Evolutionary conservation across 1,284 basidiomycete species (phyloP), one percentile per base, ranked within the genome.

Genomic region (Cystobasidiaceae sp.): DNA sequence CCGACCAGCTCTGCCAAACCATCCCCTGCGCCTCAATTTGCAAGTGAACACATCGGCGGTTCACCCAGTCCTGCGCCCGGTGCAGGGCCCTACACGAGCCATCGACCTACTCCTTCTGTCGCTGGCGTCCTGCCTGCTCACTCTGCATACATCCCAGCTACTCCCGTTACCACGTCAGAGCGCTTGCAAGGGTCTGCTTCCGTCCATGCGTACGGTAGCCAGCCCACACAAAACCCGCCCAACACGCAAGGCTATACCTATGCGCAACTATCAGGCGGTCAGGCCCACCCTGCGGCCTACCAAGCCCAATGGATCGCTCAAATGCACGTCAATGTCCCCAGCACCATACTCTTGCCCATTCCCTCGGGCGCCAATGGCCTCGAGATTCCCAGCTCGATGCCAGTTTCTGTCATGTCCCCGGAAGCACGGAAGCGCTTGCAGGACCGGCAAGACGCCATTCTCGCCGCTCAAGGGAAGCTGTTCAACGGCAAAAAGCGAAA

Each of bases 401-500:
- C 61, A n/a, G 41, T 33, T 8, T 55, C 51, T 2, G 39, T 64
- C 17, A 17, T 39, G 17, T 55, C 51, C n/a, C 44, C 39, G 9
- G 61, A 64, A 44, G 61, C 61, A 1, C 34, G 43, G 51, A 37
- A 50, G 17, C 39, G 32, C 11, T 33, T 64, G 19, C 61, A 64
- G 44, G 45, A 55, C 15, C 37, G 39, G 25, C 61, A 64, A 25
- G 51, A 54, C 3, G 43, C 27, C 5, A 49, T 55, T 19, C 28
- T 64, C 11, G 27, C 43, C 17, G 45, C 50, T 7, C 50, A 52
- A 27, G 52, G 41, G 1, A 54, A 44, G 28, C 21, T 44, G 11
- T 44, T 48, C n/a, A 37, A 45, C 21, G 49, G 49, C 23, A 64
- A 64, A 23, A 64, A 64, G 33, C 51, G 61, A 17, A 64, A 64